These are phyloP conservation scores for Wickerhamiella australiensis DNA, from an alignment of 805 yeast species.

Conservation along the genomic window DNA sequence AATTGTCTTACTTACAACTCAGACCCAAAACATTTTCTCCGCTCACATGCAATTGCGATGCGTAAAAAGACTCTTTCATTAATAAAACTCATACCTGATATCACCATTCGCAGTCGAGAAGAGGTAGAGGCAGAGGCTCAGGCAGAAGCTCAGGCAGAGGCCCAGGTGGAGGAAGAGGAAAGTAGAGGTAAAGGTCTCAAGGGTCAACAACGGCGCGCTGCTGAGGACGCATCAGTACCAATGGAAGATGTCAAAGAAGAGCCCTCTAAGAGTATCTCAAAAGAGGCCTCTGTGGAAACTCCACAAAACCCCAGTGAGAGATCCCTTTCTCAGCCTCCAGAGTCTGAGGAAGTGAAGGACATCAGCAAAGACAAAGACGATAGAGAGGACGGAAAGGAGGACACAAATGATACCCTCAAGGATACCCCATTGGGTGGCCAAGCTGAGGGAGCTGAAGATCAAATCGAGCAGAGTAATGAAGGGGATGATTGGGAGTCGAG, in stretches of 20 bases:
- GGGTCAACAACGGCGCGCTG: constrained; percentile 15
- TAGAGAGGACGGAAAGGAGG: not conserved
- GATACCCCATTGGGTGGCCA: not conserved
- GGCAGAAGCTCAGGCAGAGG: constrained; percentile 19
- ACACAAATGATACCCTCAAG: not conserved
- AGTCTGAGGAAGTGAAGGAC: not conserved
- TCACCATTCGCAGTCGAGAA: constrained; percentile 46
- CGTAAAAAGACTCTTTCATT: constrained; percentile 71
- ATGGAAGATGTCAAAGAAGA: constrained; percentile 3
- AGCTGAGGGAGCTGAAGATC: not conserved
- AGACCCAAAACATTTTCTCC: constrained; percentile 81
- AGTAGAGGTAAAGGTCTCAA: constrained; percentile 12
- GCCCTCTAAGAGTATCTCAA: not conserved
- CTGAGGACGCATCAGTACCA: constrained; percentile 1
- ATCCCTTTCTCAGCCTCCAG: not conserved
- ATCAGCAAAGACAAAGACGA: not conserved
- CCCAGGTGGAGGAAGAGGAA: constrained; percentile 19
- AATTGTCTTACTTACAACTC: constrained; percentile 88
- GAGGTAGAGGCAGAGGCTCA: constrained; percentile 34
- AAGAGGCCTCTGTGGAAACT: not conserved
- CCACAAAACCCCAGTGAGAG: not conserved
- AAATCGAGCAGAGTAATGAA: not conserved
- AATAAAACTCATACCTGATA: constrained; percentile 81
- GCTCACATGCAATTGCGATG: constrained; percentile 94
- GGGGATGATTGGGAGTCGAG: constrained; percentile 44